Evolutionary conservation across 441 rosid genomes (phyloP).

Genomic region (Gossypium lobatum): DNA sequence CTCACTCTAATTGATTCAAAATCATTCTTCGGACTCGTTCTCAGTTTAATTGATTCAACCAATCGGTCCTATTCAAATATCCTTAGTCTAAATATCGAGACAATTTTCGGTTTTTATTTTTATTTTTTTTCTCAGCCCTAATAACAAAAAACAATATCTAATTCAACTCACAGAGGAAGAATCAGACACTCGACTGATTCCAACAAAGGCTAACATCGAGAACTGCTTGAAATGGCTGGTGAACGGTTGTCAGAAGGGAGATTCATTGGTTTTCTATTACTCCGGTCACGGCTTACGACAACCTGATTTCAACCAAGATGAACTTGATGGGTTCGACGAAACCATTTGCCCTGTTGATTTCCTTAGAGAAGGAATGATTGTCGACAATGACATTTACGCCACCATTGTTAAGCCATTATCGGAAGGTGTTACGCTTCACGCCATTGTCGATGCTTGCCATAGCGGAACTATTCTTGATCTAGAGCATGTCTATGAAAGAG

Average conservation of each 20-base stretch:
- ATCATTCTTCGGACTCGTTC: no score
- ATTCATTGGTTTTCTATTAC: constrained; percentile 47
- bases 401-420: constrained; percentile 41
- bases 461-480: constrained; percentile 60
- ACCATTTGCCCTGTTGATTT: constrained; percentile 52
- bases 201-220: constrained; percentile 45
- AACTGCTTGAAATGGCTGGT: constrained; percentile 40
- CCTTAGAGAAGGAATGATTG: constrained; percentile 31
- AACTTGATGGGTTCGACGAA: constrained; percentile 50
- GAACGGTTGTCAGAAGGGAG: constrained; percentile 25
- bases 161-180: constrained; percentile 29
- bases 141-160: not conserved
- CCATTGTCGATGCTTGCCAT: constrained; percentile 55
- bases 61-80: no score
- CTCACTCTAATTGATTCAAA: no score
- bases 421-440: constrained; percentile 48
- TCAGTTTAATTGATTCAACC: no score
- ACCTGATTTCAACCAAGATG: constrained; percentile 34
- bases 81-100: no score
- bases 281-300: constrained; percentile 49
- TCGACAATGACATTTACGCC: constrained; percentile 38
- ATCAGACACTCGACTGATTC: constrained; percentile 13
- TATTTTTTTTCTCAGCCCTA: no score
- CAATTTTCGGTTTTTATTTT: no score
- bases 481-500: constrained; percentile 21